A percentile compares a stretch with the other conserved stretches of the same genome.
These are phyloP conservation scores for Pleurostoma richardsiae DNA, from an alignment of 2,329 filamentous ascomycete species.

Conservation along the genomic window DNA sequence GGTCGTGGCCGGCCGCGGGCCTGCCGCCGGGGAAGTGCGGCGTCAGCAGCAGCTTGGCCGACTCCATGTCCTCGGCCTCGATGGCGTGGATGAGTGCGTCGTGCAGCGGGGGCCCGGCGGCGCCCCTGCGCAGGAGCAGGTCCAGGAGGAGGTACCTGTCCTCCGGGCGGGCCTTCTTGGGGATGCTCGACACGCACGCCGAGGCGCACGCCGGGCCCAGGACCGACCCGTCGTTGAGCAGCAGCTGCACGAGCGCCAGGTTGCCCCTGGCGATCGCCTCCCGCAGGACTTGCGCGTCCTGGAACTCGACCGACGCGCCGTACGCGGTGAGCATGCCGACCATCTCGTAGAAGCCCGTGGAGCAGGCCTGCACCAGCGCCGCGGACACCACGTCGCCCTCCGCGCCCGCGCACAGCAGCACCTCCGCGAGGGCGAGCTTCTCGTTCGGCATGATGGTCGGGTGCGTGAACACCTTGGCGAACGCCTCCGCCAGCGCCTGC, in stretches of 20 bases:
- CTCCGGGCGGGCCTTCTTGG: slow-evolving; percentile 38
- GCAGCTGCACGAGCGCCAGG: slow-evolving; percentile 37
- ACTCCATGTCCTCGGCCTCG: slow-evolving; percentile 40
- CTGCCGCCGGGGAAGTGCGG: slow-evolving; percentile 37
- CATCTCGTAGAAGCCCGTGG: slow-evolving; percentile 48
- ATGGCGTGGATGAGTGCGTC: slow-evolving; percentile 46
- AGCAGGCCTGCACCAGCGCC: slow-evolving; percentile 42
- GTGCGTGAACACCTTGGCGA: slow-evolving; percentile 40
- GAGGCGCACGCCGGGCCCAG: slow-evolving; percentile 42
- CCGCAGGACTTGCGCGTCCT: slow-evolving; percentile 44
- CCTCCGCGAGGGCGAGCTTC: slow-evolving; percentile 47
- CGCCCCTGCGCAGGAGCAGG: slow-evolving; percentile 45
- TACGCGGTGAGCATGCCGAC: slow-evolving; percentile 46
- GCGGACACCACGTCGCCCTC: slow-evolving; percentile 42
- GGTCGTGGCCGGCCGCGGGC: slow-evolving; percentile 16
- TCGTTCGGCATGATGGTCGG: slow-evolving; percentile 39
- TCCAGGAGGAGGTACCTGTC: slow-evolving; percentile 38
- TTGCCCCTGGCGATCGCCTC: slow-evolving; percentile 41
- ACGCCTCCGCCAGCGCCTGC: slow-evolving; percentile 43
- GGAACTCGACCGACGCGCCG: slow-evolving; percentile 49
- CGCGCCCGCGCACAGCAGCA: slow-evolving; percentile 54
- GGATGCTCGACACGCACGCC: slow-evolving; percentile 42
- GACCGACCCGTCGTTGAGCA: slow-evolving; percentile 37
- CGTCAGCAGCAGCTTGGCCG: slow-evolving; percentile 43
- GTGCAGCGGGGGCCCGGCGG: slow-evolving; percentile 37